phyloP scores from a whole-genome alignment of 306 rosid species.

The Arachis hypogaea region DNA sequence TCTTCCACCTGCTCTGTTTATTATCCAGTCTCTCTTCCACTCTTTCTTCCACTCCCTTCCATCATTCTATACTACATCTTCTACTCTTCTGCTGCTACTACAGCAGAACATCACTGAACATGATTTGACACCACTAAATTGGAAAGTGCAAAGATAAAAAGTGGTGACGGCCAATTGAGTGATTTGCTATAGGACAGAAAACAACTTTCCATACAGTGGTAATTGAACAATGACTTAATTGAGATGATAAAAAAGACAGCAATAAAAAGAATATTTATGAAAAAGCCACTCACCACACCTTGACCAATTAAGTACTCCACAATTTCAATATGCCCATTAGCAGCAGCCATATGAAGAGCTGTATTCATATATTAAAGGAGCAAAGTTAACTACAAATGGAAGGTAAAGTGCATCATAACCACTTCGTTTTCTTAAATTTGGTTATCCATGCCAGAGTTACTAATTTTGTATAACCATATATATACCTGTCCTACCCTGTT shows the following conservation, averaged over 20 bases:
- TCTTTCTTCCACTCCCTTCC: too few species aligned
- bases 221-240: slow-evolving; percentile 6
- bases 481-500: slow-evolving; percentile 73
- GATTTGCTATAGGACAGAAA: slow-evolving; percentile 13
- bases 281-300: slow-evolving; percentile 67
- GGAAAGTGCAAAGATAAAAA: not conserved
- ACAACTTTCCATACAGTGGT: not conserved
- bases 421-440: not conserved
- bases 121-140: too few species aligned
- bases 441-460: not conserved
- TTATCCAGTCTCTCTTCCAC: too few species aligned
- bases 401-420: not conserved
- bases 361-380: slow-evolving; percentile 35
- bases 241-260: too few species aligned
- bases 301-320: slow-evolving; percentile 69
- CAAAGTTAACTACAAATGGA: slow-evolving; percentile 32
- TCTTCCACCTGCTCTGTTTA: too few species aligned
- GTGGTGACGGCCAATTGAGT: not conserved
- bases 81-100: too few species aligned
- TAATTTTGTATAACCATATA: too few species aligned
- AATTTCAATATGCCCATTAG: slow-evolving; percentile 77
- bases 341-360: slow-evolving; percentile 98
- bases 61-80: too few species aligned
- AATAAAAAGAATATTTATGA: slow-evolving; percentile 11
- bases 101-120: too few species aligned